phyloP scores from a whole-genome alignment of 192 early-diverging fungal genomes.

The Irineochytrium annulatum region DNA sequence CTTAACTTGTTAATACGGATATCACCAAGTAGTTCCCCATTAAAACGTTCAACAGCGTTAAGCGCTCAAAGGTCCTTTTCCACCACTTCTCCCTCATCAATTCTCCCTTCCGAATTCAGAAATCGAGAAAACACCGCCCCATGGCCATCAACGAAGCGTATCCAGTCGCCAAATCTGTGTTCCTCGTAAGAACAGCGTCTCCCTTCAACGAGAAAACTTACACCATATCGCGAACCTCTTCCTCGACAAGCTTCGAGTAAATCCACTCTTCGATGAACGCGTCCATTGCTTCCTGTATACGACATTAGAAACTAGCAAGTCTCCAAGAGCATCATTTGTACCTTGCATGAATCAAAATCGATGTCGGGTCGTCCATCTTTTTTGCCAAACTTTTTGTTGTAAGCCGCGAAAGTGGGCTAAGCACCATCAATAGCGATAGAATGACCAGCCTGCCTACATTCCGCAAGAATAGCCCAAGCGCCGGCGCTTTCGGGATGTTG shows the following conservation, averaged over 20 bases:
- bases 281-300: conserved; percentile 61
- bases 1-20: no score
- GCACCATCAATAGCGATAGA: conserved; percentile 1
- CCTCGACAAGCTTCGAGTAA: conserved; percentile 71
- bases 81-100: conserved; percentile 46
- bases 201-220: conserved; percentile 36
- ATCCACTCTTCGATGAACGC: conserved; percentile 87
- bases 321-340: conserved; percentile 25
- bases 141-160: conserved; percentile 55
- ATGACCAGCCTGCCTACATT: conserved; percentile 3
- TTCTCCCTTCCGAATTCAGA: conserved; percentile 55
- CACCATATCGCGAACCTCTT: conserved; percentile 62
- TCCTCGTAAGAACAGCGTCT: neutral
- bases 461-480: conserved; percentile 18
- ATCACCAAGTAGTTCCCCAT: no score
- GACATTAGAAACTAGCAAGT: neutral
- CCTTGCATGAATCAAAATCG: conserved; percentile 20
- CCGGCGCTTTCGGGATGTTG: conserved; percentile 96
- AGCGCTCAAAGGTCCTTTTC: neutral
- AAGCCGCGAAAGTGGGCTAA: conserved; percentile 19
- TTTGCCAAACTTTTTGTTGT: conserved; percentile 11
- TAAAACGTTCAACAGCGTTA: conserved; percentile 5
- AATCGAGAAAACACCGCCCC: conserved; percentile 54
- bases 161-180: conserved; percentile 60
- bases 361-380: conserved; percentile 8